These are phyloP conservation scores for Calonectria ilicicola DNA, from an alignment of 2,329 filamentous ascomycete species.

Conservation along the genomic window DNA sequence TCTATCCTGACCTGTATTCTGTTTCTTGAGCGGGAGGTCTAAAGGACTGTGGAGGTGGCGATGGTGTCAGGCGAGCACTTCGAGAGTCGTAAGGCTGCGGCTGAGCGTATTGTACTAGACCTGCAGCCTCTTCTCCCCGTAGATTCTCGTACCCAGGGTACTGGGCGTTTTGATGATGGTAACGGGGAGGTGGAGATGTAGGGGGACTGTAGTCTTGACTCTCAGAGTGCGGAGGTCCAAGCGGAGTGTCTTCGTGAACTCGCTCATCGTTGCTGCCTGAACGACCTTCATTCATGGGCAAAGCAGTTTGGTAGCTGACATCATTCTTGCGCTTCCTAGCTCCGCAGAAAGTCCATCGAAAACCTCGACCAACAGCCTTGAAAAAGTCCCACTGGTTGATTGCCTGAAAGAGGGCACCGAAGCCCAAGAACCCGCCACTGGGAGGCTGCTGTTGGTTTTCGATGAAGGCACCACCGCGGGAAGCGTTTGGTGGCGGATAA, in stretches of 20 bases:
- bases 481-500: conserved; percentile 58
- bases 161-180: not conserved
- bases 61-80: not conserved
- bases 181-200: conserved; percentile 7
- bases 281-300: not conserved
- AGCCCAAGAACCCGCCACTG: conserved; percentile 72
- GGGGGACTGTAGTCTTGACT: not conserved
- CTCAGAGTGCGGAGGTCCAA: not conserved
- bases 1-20: conserved; percentile 3
- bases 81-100: conserved; percentile 1
- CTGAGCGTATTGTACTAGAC: not conserved
- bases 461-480: conserved; percentile 53
- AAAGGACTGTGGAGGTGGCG: not conserved
- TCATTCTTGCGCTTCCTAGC: conserved; percentile 71
- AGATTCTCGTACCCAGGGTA: conserved; percentile 1
- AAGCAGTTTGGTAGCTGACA: conserved; percentile 54
- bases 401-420: conserved; percentile 76
- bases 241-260: not conserved
- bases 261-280: not conserved
- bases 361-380: conserved; percentile 81
- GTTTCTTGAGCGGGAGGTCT: not conserved
- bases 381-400: conserved; percentile 86
- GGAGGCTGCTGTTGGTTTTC: conserved; percentile 63
- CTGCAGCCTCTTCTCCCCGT: not conserved
- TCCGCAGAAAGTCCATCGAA: conserved; percentile 88